Percentiles rank a stretch among this genome's conserved stretches.
phyloP scores from a whole-genome alignment of 1,284 basidiomycete species.

The Cystobasidium sp. region DNA sequence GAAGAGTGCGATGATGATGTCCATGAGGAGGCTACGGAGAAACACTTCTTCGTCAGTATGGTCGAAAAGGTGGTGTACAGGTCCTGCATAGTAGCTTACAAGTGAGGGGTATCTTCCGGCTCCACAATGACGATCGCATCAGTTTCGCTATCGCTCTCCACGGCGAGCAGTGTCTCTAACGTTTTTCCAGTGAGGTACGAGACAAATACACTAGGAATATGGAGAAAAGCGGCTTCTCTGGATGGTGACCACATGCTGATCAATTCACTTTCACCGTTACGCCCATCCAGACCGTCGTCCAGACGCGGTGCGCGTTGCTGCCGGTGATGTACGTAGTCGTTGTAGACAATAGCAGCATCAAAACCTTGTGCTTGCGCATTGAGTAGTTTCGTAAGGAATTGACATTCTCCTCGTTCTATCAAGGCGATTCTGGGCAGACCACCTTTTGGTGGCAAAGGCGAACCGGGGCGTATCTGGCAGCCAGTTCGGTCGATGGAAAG shows the following conservation, averaged over 20 bases:
- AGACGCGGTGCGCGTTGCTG: neutral
- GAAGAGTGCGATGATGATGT: constrained; percentile 41
- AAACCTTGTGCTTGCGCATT: constrained; percentile 39
- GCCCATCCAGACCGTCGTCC: neutral
- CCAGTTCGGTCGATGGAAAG: constrained; percentile 4
- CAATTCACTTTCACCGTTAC: constrained; percentile 32
- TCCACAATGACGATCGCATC: constrained; percentile 17
- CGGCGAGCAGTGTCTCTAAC: constrained; percentile 27
- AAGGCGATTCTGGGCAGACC: constrained; percentile 24
- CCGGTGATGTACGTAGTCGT: constrained; percentile 26
- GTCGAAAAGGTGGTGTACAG: neutral
- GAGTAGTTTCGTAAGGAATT: constrained; percentile 34
- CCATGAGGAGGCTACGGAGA: constrained; percentile 26
- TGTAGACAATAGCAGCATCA: constrained; percentile 39
- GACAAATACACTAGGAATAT: constrained; percentile 34
- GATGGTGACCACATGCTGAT: constrained; percentile 42
- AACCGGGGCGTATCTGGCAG: constrained; percentile 5
- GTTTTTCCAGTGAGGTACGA: constrained; percentile 21
- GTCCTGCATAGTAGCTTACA: constrained; percentile 1
- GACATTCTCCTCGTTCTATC: constrained; percentile 38
- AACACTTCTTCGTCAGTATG: too few species aligned
- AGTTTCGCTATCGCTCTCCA: constrained; percentile 6
- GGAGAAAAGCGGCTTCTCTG: constrained; percentile 18
- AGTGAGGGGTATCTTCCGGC: constrained; percentile 35
- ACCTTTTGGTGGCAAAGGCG: neutral